A percentile compares a stretch with the other conserved stretches of the same genome.
Evolutionary conservation across 2,329 filamentous ascomycete species (phyloP).

Genomic region (Bisporella sp.): DNA sequence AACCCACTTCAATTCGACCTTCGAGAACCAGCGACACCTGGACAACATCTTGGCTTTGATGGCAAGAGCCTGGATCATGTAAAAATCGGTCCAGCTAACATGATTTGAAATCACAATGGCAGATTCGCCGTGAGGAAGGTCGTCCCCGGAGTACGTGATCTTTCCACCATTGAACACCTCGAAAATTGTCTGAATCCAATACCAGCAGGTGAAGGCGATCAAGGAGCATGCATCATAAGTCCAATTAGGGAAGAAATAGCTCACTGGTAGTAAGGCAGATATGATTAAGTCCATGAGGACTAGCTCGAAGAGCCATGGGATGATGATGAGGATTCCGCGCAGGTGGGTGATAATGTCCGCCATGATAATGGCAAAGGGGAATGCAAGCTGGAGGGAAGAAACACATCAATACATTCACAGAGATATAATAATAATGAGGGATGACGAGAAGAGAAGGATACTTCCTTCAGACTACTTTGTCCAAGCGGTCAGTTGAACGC

Average conservation of each 20-base stretch:
- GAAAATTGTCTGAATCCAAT: slow-evolving; percentile 51
- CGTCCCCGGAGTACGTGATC: slow-evolving; percentile 46
- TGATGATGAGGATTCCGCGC: slow-evolving; percentile 22
- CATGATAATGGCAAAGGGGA: no score
- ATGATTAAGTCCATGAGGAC: slow-evolving; percentile 43
- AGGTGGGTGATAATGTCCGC: no score
- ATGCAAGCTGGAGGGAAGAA: no score
- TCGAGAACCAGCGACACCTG: slow-evolving; percentile 56
- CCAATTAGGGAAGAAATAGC: slow-evolving; percentile 38
- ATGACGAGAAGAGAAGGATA: no score
- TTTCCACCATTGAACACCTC: slow-evolving; percentile 43
- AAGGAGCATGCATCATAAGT: slow-evolving; percentile 48
- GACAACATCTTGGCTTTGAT: slow-evolving; percentile 48
- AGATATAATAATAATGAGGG: no score
- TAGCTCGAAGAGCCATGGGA: slow-evolving; percentile 48
- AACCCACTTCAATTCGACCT: slow-evolving; percentile 49
- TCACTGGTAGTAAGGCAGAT: slow-evolving; percentile 41
- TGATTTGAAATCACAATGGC: slow-evolving; percentile 56
- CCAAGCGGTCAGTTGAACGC: no score
- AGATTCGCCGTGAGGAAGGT: slow-evolving; percentile 45
- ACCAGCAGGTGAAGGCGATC: slow-evolving; percentile 48
- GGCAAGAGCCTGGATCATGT: slow-evolving; percentile 54
- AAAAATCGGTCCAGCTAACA: slow-evolving; percentile 56
- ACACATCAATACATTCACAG: no score
- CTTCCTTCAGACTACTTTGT: no score